phyloP scores from a whole-genome alignment of 305 asterid species.

The Fraxinus angustifolia region DNA sequence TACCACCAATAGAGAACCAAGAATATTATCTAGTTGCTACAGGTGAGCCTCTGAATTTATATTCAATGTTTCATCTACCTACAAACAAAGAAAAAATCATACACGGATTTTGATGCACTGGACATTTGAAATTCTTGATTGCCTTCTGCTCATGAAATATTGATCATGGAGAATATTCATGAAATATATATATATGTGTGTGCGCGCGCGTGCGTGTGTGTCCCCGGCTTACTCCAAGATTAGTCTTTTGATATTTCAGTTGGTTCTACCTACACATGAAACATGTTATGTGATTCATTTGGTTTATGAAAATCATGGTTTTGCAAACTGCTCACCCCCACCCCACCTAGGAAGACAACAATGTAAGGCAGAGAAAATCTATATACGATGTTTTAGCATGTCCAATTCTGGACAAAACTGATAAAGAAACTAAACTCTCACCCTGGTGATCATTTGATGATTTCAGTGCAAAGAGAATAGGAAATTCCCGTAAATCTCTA shows the following conservation, averaged over 20 bases:
- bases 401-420: not conserved
- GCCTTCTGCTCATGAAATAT: not conserved
- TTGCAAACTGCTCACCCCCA: not conserved
- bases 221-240: not conserved
- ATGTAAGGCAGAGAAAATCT: not conserved
- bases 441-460: not conserved
- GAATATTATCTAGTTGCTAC: not conserved
- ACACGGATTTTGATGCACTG: not conserved
- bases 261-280: not conserved
- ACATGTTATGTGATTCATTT: not conserved
- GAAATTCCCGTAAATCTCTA: not conserved
- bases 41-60: constrained; percentile 22
- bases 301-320: not conserved
- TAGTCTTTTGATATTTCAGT: not conserved
- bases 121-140: not conserved
- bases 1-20: not conserved
- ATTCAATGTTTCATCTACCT: not conserved
- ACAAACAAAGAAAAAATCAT: not conserved
- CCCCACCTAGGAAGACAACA: not conserved
- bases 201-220: not conserved
- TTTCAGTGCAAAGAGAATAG: not conserved
- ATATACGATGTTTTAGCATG: not conserved
- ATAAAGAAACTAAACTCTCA: not conserved
- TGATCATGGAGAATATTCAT: not conserved
- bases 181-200: not conserved